phyloP scores from a whole-genome alignment of 2,329 filamentous ascomycete species.

The Acrodontium crateriforme region DNA sequence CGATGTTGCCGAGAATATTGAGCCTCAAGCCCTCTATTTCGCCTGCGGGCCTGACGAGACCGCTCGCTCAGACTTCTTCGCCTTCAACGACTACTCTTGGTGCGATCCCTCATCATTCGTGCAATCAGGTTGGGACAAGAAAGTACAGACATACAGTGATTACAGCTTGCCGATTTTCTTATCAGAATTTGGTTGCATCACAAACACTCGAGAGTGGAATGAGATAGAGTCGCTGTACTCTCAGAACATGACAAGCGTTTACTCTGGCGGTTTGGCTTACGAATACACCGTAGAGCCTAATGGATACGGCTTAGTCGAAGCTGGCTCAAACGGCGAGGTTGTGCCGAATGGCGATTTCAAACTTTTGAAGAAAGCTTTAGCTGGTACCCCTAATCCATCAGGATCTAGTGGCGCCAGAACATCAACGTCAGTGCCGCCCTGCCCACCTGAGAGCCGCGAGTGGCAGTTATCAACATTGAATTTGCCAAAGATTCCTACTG shows the following conservation, averaged over 20 bases:
- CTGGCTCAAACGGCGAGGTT: slow-evolving; percentile 40
- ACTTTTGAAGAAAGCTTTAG: slow-evolving; percentile 38
- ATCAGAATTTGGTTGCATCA: slow-evolving; percentile 83
- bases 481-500: slow-evolving; percentile 43
- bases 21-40: slow-evolving; percentile 79
- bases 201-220: slow-evolving; percentile 64
- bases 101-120: slow-evolving; percentile 57
- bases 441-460: slow-evolving; percentile 39
- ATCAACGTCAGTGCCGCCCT: slow-evolving; percentile 32
- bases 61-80: slow-evolving; percentile 69
- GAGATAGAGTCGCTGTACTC: slow-evolving; percentile 72
- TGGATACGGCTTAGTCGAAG: slow-evolving; percentile 64
- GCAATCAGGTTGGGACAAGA: slow-evolving; percentile 67
- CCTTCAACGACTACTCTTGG: slow-evolving; percentile 82
- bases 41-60: slow-evolving; percentile 77
- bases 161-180: slow-evolving; percentile 86
- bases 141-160: slow-evolving; percentile 74
- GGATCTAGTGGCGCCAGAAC: slow-evolving; percentile 46
- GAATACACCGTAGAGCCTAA: slow-evolving; percentile 76
- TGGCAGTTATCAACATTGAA: slow-evolving; percentile 40
- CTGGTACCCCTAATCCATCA: slow-evolving; percentile 36
- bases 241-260: slow-evolving; percentile 69
- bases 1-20: slow-evolving; percentile 71
- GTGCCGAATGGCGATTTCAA: slow-evolving; percentile 50
- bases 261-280: slow-evolving; percentile 90